These are phyloP conservation scores for Dacryopinax spathularia DNA, from an alignment of 768 basidiomycete genomes.

Conservation along the genomic window DNA sequence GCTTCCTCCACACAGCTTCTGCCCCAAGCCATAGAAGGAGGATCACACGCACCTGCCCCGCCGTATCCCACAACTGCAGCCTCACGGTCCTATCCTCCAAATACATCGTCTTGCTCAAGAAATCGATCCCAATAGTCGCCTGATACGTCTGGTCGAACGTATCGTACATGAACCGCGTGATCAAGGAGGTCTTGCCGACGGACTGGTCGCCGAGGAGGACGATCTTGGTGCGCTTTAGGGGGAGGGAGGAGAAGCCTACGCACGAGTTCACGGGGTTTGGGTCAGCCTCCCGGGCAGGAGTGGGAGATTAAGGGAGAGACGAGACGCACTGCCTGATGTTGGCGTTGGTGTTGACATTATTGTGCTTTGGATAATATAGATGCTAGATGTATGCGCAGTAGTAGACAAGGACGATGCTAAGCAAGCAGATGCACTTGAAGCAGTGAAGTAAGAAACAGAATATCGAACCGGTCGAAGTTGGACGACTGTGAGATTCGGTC, in stretches of 20 bases:
- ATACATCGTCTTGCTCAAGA: constrained; percentile 99
- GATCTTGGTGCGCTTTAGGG: constrained; percentile 90
- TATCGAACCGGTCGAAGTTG: too few species aligned
- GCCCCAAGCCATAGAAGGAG: constrained; percentile 6
- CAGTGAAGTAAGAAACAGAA: too few species aligned
- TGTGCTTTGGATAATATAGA: too few species aligned
- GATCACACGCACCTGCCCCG: constrained; percentile 55
- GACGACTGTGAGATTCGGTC: too few species aligned
- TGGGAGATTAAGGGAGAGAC: background rate
- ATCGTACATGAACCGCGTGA: constrained; percentile 99
- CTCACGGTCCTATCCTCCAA: constrained; percentile 95
- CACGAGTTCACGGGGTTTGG: background rate
- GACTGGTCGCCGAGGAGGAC: constrained; percentile 93
- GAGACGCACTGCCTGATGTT: background rate
- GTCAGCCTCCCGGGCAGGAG: too few species aligned
- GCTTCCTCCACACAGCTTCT: background rate
- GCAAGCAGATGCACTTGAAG: too few species aligned
- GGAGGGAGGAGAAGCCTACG: constrained; percentile 70
- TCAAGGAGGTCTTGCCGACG: constrained; percentile 96
- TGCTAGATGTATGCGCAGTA: too few species aligned
- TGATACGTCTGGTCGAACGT: constrained; percentile 99
- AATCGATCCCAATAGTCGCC: constrained; percentile 96
- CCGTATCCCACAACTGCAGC: constrained; percentile 97
- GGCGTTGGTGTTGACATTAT: background rate
- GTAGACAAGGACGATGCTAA: too few species aligned